These are phyloP conservation scores for Hyphopichia fennica DNA, from an alignment of 1,139 yeast species.

Conservation along the genomic window DNA sequence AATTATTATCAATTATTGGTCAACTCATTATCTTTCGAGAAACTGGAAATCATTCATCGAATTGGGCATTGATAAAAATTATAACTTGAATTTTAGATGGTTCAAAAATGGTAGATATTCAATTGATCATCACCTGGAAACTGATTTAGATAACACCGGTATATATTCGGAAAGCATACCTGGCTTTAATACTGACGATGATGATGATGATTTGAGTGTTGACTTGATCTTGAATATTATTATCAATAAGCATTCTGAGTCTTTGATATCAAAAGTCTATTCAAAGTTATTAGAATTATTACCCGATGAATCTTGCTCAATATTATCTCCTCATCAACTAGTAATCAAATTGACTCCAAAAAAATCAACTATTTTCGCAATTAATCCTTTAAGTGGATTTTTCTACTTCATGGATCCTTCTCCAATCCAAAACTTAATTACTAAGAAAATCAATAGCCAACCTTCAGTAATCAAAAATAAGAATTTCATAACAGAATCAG, in stretches of 20 bases:
- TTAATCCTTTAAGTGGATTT: constrained; percentile 47
- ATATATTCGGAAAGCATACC: constrained; percentile 2
- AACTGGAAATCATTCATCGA: constrained; percentile 55
- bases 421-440: constrained; percentile 35
- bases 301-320: constrained; percentile 20
- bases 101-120: constrained; percentile 51
- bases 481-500: constrained; percentile 27
- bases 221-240: constrained; percentile 35
- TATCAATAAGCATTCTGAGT: constrained; percentile 40
- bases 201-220: constrained; percentile 31
- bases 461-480: constrained; percentile 18
- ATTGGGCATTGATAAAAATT: constrained; percentile 58
- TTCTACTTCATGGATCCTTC: constrained; percentile 47
- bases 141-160: background rate
- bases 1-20: constrained; percentile 73
- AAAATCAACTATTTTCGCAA: constrained; percentile 38
- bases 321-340: constrained; percentile 38
- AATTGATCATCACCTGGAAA: constrained; percentile 15
- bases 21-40: constrained; percentile 38
- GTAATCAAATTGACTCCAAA: constrained; percentile 33
- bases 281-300: constrained; percentile 10
- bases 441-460: constrained; percentile 34
- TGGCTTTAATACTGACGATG: constrained; percentile 7
- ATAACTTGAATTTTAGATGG: constrained; percentile 67
- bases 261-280: constrained; percentile 25